Conservation (phyloP, 2,329 filamentous ascomycete species). For the Paraphoma sp. region DNA sequence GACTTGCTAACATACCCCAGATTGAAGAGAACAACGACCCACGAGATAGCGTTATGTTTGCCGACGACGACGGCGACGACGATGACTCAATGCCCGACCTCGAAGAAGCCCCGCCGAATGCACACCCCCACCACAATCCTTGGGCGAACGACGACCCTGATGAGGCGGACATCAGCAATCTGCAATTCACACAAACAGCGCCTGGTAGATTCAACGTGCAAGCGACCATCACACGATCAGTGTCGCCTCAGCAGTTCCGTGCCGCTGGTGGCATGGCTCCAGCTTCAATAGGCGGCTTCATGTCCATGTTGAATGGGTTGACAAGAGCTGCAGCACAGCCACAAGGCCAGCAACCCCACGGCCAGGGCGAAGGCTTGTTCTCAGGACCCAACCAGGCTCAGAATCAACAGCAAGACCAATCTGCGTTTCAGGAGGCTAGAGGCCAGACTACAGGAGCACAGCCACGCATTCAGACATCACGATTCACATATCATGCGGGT, state of each 20-base stretch:
- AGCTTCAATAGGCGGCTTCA: conserved; percentile 50
- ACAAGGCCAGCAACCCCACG: conserved; percentile 20
- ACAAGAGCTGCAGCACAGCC: conserved; percentile 40
- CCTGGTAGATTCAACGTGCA: conserved; percentile 45
- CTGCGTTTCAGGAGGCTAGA: conserved; percentile 22
- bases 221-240: conserved; percentile 42
- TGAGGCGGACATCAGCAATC: conserved; percentile 56
- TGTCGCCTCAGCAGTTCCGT: conserved; percentile 29
- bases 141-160: conserved; percentile 59
- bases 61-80: conserved; percentile 38
- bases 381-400: conserved; percentile 9
- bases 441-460: conserved; percentile 17
- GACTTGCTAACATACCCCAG: conserved; percentile 38
- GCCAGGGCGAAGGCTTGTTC: conserved; percentile 23
- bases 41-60: conserved; percentile 51
- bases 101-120: conserved; percentile 26
- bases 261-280: conserved; percentile 23
- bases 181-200: conserved; percentile 49
- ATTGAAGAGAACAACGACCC: conserved; percentile 68
- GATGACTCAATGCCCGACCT: conserved; percentile 38
- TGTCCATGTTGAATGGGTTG: conserved; percentile 55
- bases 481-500: conserved; percentile 42
- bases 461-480: conserved; percentile 16
- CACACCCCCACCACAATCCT: conserved; percentile 55
- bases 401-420: conserved; percentile 6